A percentile compares a stretch with the other conserved stretches of the same genome.
Evolutionary conservation across 2,329 filamentous ascomycete genomes (phyloP).

Genomic region (Colletotrichum sojae): DNA sequence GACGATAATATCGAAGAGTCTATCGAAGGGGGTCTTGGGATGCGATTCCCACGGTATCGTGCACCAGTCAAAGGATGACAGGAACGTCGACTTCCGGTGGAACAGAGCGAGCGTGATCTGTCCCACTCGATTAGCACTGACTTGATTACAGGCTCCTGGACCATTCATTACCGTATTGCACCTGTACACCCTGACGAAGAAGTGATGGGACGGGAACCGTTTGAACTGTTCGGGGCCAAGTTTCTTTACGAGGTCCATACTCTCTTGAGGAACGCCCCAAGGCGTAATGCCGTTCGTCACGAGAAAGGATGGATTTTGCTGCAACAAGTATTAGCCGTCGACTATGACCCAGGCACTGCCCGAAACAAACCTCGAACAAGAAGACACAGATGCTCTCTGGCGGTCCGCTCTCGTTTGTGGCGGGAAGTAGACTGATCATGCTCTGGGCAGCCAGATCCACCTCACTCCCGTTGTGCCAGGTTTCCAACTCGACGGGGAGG

Average conservation of each 20-base stretch:
- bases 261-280: conserved; percentile 55
- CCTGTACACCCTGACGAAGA: conserved; percentile 69
- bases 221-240: conserved; percentile 63
- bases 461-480: conserved; percentile 51
- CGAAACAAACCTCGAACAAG: conserved; percentile 64
- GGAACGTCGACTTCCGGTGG: conserved; percentile 64
- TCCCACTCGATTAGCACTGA: conserved; percentile 4
- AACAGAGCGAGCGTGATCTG: conserved; percentile 65
- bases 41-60: conserved; percentile 66
- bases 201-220: conserved; percentile 70
- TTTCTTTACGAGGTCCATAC: conserved; percentile 54
- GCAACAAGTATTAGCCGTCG: conserved; percentile 9
- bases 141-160: not conserved
- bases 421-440: conserved; percentile 56
- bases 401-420: conserved; percentile 47
- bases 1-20: conserved; percentile 65
- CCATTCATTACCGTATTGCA: conserved; percentile 63
- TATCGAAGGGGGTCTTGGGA: conserved; percentile 65
- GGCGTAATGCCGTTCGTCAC: conserved; percentile 49
- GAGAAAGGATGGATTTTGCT: conserved; percentile 62
- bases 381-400: conserved; percentile 64
- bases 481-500: conserved; percentile 54
- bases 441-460: conserved; percentile 61
- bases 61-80: conserved; percentile 67
- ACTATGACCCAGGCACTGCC: not conserved